phyloP scores from a whole-genome alignment of 495 filamentous ascomycete species.

The Aspergillus asperescens region DNA sequence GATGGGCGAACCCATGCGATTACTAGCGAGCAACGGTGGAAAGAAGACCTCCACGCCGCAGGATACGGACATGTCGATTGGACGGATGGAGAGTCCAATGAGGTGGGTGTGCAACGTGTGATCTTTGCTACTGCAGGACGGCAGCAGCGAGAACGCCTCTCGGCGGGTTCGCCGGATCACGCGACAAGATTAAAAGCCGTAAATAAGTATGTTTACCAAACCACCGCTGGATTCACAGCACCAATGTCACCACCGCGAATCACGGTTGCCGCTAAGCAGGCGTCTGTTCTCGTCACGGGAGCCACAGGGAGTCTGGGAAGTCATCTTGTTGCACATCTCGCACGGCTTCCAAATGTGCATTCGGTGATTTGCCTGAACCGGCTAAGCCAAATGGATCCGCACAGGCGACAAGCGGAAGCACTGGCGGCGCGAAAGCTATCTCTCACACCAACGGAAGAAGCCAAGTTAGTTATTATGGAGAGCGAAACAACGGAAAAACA shows the following conservation, averaged over 20 bases:
- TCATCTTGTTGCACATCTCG: slow-evolving; percentile 40
- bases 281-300: slow-evolving; percentile 46
- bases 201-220: slow-evolving; percentile 27
- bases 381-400: background rate
- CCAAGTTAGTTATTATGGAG: slow-evolving; percentile 27
- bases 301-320: slow-evolving; percentile 48
- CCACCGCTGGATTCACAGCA: slow-evolving; percentile 18
- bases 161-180: slow-evolving; percentile 2
- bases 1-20: slow-evolving; percentile 48
- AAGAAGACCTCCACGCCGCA: slow-evolving; percentile 29
- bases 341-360: slow-evolving; percentile 27
- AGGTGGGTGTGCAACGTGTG: slow-evolving; percentile 38
- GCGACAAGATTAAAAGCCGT: background rate
- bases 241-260: background rate
- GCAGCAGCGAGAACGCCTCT: slow-evolving; percentile 15
- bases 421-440: slow-evolving; percentile 31
- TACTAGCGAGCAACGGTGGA: slow-evolving; percentile 30
- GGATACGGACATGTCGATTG: slow-evolving; percentile 48
- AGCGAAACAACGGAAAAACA: slow-evolving; percentile 39
- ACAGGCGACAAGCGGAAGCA: slow-evolving; percentile 32
- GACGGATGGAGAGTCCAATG: slow-evolving; percentile 40
- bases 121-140: slow-evolving; percentile 43
- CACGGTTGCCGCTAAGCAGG: background rate
- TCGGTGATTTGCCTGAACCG: slow-evolving; percentile 48
- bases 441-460: slow-evolving; percentile 17